A percentile compares a stretch with the other conserved stretches of the same genome.
Conservation (phyloP, 768 basidiomycete genomes). For the Lactifluus piperatus region DNA sequence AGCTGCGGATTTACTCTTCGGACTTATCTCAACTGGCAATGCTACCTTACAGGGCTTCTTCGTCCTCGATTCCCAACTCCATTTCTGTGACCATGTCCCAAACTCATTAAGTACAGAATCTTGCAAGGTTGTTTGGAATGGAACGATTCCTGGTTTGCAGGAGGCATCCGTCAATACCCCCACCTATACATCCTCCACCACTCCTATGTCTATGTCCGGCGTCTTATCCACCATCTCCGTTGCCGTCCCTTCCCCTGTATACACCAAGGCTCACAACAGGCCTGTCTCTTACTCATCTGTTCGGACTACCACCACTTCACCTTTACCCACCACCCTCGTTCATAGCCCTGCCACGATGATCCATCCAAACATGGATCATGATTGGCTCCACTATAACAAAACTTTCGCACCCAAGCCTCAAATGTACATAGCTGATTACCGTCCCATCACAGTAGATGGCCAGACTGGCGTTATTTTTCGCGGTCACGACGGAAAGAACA, state of each 20-base stretch:
- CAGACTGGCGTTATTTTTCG: slow-evolving; percentile 25
- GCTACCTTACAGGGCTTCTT: slow-evolving; percentile 43
- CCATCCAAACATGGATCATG: too few species aligned
- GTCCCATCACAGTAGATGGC: slow-evolving; percentile 8
- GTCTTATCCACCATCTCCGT: not conserved
- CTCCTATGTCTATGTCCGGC: not conserved
- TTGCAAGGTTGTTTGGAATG: slow-evolving; percentile 54
- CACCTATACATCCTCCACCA: not conserved
- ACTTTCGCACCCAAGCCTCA: not conserved
- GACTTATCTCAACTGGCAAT: slow-evolving; percentile 43
- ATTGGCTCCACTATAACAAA: not conserved
- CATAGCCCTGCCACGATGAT: not conserved
- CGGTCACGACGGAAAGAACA: slow-evolving; percentile 28
- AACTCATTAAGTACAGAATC: slow-evolving; percentile 24
- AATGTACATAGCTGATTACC: not conserved
- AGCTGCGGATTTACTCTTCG: slow-evolving; percentile 44
- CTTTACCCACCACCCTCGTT: not conserved
- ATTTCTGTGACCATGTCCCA: slow-evolving; percentile 50
- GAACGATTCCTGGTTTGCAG: slow-evolving; percentile 19
- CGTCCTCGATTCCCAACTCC: slow-evolving; percentile 42
- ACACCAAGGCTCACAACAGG: not conserved
- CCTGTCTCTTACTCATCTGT: not conserved
- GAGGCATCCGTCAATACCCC: slow-evolving; percentile 19
- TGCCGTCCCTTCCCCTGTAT: slow-evolving; percentile 1
- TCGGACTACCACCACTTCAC: not conserved